Conservation (phyloP, 306 rosid genomes). For the Alnus glutinosa region DNA sequence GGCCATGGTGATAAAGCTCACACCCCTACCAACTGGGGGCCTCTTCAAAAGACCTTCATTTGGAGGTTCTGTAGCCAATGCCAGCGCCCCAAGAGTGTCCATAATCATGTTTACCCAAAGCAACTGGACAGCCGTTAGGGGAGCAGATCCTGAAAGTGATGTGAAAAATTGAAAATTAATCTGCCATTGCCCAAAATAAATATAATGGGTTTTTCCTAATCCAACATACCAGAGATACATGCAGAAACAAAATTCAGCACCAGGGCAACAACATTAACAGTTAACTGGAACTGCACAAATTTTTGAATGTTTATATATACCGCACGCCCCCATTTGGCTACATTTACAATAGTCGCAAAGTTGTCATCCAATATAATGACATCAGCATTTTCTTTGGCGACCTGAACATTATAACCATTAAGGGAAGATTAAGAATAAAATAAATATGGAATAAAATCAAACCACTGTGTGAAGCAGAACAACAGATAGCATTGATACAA, state of each 20-base stretch:
- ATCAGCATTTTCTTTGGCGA: slow-evolving; percentile 94
- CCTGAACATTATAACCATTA: slow-evolving; percentile 51
- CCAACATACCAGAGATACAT: slow-evolving; percentile 78
- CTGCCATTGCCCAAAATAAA: slow-evolving; percentile 18
- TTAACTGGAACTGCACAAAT: slow-evolving; percentile 95
- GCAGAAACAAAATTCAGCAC: slow-evolving; percentile 84
- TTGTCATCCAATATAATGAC: slow-evolving; percentile 90
- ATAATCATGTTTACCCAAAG: slow-evolving; percentile 99
- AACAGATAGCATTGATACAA: background rate
- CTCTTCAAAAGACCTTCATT: slow-evolving; percentile 71
- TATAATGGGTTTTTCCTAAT: slow-evolving; percentile 13
- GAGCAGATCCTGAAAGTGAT: slow-evolving; percentile 80
- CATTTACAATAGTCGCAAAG: slow-evolving; percentile 79
- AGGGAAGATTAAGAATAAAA: slow-evolving; percentile 11
- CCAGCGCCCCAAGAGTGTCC: slow-evolving; percentile 99
- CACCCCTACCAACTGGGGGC: slow-evolving; percentile 66
- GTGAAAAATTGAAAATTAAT: slow-evolving; percentile 4
- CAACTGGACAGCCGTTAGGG: slow-evolving; percentile 93
- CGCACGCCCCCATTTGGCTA: slow-evolving; percentile 93
- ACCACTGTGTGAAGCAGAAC: slow-evolving; percentile 1
- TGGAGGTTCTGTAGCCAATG: slow-evolving; percentile 98
- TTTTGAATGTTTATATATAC: slow-evolving; percentile 94
- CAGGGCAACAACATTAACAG: slow-evolving; percentile 91
- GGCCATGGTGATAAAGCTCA: slow-evolving; percentile 73
- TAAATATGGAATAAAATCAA: slow-evolving; percentile 20